These are phyloP conservation scores for Colletotrichum incanum DNA, from an alignment of 2,329 filamentous ascomycete genomes.

Conservation along the genomic window DNA sequence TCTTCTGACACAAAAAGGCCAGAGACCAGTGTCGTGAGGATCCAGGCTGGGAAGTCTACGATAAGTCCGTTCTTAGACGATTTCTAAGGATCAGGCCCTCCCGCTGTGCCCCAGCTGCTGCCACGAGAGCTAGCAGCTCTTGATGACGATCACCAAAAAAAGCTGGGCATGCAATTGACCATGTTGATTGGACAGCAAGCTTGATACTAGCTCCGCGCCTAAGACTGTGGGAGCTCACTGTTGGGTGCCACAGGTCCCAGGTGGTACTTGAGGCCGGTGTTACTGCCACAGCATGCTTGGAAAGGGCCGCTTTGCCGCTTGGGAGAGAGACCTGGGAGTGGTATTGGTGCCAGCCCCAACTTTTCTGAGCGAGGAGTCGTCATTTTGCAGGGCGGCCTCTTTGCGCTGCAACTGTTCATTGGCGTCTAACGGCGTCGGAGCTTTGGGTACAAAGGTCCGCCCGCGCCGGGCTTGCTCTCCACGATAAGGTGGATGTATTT, in stretches of 20 bases:
- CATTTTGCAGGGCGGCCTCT: constrained; percentile 33
- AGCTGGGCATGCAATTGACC: constrained; percentile 34
- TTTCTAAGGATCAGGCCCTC: constrained; percentile 29
- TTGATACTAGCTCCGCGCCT: constrained; percentile 33
- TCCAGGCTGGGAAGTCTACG: not conserved
- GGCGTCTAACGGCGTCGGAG: constrained; percentile 21
- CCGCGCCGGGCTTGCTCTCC: constrained; percentile 23
- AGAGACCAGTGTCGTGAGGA: not conserved
- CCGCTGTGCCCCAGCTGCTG: not conserved
- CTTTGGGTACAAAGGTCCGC: constrained; percentile 33
- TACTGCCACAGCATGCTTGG: constrained; percentile 25
- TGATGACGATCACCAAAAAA: constrained; percentile 31
- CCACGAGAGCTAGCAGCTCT: constrained; percentile 1
- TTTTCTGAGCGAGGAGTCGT: not conserved
- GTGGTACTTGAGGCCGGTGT: constrained; percentile 16
- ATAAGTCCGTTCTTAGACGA: constrained; percentile 8
- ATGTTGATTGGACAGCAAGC: constrained; percentile 32
- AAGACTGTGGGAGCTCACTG: constrained; percentile 31
- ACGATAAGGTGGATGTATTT: constrained; percentile 4
- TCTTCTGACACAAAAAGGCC: not conserved
- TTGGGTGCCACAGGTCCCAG: constrained; percentile 21
- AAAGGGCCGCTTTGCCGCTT: constrained; percentile 25
- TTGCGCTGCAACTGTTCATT: constrained; percentile 12
- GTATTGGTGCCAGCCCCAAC: constrained; percentile 6
- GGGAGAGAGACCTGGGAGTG: not conserved